Percentiles rank a stretch among this genome's conserved stretches.
Conservation (phyloP, 2,329 filamentous ascomycete species). For the Claviceps sp. region DNA sequence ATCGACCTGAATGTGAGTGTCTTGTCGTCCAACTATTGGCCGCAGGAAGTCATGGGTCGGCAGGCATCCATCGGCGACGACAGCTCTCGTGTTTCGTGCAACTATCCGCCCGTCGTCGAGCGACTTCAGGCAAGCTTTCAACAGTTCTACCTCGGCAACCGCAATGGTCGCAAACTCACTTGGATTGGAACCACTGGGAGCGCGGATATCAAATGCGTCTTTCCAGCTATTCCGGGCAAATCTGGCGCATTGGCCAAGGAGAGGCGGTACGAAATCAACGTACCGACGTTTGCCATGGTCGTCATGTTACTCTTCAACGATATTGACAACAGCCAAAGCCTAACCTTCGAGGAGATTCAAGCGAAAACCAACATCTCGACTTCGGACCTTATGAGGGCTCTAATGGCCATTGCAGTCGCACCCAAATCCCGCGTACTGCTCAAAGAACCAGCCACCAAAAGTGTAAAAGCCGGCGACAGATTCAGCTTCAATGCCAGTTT, state of each 20-base stretch:
- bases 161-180: constrained; percentile 76
- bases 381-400: constrained; percentile 58
- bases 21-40: constrained; percentile 90
- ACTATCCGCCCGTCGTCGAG: constrained; percentile 63
- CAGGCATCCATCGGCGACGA: constrained; percentile 34
- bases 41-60: constrained; percentile 70
- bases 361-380: constrained; percentile 65
- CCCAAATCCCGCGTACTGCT: constrained; percentile 70
- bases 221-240: constrained; percentile 61
- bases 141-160: constrained; percentile 74
- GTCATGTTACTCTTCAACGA: constrained; percentile 85
- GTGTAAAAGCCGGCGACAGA: constrained; percentile 59
- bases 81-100: constrained; percentile 36
- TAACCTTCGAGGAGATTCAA: constrained; percentile 67
- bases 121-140: constrained; percentile 73
- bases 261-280: constrained; percentile 76
- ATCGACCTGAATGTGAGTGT: constrained; percentile 77
- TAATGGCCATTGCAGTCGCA: constrained; percentile 71
- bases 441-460: constrained; percentile 70
- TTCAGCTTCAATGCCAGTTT: constrained; percentile 79
- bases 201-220: constrained; percentile 71
- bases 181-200: constrained; percentile 65
- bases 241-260: constrained; percentile 47
- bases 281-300: constrained; percentile 86
- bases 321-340: constrained; percentile 35